Evolutionary conservation across 164 flowering plant species (phyloP).

Genomic region (Umbilicus rupestris): DNA sequence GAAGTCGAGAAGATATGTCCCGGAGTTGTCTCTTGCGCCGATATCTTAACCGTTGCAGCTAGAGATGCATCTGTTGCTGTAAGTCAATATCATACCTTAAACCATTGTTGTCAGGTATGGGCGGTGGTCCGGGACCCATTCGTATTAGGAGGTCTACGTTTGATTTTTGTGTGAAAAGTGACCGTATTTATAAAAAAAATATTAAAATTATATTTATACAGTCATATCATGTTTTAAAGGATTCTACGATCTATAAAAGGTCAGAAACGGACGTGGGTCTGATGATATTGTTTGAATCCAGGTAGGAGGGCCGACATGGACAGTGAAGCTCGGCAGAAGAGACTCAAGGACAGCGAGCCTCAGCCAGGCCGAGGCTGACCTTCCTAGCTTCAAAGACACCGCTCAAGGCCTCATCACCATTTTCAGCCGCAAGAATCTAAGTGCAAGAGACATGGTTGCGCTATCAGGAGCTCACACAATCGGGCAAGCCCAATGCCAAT

Average conservation of each 20-base stretch:
- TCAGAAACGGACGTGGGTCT: no score
- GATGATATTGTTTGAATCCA: not conserved
- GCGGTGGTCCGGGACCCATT: no score
- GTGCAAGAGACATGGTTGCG: constrained; percentile 36
- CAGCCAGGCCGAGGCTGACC: constrained; percentile 20
- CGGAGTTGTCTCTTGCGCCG: constrained; percentile 43
- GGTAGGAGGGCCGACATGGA: constrained; percentile 43
- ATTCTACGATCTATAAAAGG: no score
- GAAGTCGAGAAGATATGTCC: constrained; percentile 33
- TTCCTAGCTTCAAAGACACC: constrained; percentile 18
- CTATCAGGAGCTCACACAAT: constrained; percentile 47
- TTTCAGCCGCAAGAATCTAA: constrained; percentile 20
- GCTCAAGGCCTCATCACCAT: constrained; percentile 21
- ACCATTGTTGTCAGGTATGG: no score
- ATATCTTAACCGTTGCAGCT: constrained; percentile 30
- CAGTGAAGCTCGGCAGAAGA: constrained; percentile 37
- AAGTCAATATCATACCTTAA: not conserved
- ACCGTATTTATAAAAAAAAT: no score
- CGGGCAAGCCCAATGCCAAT: constrained; percentile 38
- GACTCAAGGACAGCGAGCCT: constrained; percentile 35
- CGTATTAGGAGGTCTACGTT: no score
- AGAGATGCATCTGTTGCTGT: constrained; percentile 26
- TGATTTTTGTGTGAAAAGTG: no score
- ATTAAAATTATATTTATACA: no score
- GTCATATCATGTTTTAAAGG: no score